Percentiles rank a stretch among this genome's conserved stretches.
Evolutionary conservation across 228 moss, liverwort and hornwort species (phyloP).

Genomic region (Sphagnum magellanicum): DNA sequence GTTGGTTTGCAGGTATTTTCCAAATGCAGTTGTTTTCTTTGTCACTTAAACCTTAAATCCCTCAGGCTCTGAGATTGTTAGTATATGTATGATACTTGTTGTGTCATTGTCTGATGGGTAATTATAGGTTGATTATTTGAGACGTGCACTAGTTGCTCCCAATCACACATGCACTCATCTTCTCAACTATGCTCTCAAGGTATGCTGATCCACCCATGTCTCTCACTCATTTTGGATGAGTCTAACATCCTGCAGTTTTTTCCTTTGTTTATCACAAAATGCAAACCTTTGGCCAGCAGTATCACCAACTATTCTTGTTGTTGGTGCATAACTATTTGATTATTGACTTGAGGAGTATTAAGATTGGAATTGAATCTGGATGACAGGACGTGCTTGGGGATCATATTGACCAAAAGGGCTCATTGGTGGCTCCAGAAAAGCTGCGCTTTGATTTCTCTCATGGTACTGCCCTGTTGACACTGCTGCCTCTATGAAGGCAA

Average conservation of each 20-base stretch:
- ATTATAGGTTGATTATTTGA: conserved; percentile 45
- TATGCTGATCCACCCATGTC: conserved; percentile 2
- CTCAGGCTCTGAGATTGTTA: no score
- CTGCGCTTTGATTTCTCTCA: conserved; percentile 66
- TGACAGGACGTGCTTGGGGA: conserved; percentile 50
- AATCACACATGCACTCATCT: conserved; percentile 67
- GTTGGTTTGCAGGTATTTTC: neutral
- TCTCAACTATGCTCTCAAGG: conserved; percentile 60
- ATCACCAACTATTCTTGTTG: no score
- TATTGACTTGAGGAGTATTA: no score
- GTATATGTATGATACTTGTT: no score
- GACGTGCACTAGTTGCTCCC: conserved; percentile 53
- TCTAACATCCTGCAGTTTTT: no score
- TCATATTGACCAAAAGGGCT: conserved; percentile 62
- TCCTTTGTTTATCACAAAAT: no score
- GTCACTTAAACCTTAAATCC: no score
- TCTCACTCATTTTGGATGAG: neutral
- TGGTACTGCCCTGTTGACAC: conserved; percentile 11
- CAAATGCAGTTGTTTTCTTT: no score
- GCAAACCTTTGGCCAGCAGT: no score
- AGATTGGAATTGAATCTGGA: neutral
- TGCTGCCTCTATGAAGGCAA: no score
- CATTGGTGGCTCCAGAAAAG: conserved; percentile 62
- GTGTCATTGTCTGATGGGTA: no score
- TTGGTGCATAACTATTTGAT: no score